These are phyloP conservation scores for Penicillium sp. DNA, from an alignment of 2,329 filamentous ascomycete species.

Conservation along the genomic window DNA sequence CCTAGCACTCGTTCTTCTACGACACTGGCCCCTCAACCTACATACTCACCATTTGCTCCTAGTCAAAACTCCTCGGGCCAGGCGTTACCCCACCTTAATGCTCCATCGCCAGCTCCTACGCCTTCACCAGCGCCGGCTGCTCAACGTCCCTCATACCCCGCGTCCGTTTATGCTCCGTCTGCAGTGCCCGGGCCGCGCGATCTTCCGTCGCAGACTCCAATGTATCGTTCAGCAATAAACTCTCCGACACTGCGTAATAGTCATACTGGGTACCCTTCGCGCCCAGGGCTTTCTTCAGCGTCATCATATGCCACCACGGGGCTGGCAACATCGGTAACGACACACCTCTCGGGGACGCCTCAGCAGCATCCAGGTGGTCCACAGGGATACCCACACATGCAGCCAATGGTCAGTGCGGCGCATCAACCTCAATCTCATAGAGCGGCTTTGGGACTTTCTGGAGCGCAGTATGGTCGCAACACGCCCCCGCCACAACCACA, in stretches of 20 bases:
- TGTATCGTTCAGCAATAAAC: constrained; percentile 30
- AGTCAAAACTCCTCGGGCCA: constrained; percentile 30
- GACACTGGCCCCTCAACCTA: constrained; percentile 31
- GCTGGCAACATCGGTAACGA: constrained; percentile 30
- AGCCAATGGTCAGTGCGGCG: constrained; percentile 43
- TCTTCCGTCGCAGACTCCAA: constrained; percentile 30
- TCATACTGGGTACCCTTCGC: constrained; percentile 36
- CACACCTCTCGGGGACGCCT: constrained; percentile 37
- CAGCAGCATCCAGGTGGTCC: constrained; percentile 9
- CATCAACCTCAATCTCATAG: constrained; percentile 42
- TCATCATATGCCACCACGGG: constrained; percentile 34
- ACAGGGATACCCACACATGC: constrained; percentile 39
- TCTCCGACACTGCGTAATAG: constrained; percentile 40
- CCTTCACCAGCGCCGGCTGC: constrained; percentile 34
- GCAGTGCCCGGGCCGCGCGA: constrained; percentile 37
- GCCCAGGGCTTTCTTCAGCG: constrained; percentile 32
- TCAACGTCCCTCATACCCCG: constrained; percentile 37
- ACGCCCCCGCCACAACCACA: constrained; percentile 41
- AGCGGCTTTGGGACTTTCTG: constrained; percentile 35
- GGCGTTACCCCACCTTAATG: constrained; percentile 32
- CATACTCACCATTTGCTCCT: constrained; percentile 36
- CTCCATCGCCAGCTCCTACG: constrained; percentile 41
- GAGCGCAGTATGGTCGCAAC: constrained; percentile 38
- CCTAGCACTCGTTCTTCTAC: constrained; percentile 27
- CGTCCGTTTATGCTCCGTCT: constrained; percentile 34